phyloP scores from a whole-genome alignment of 495 filamentous ascomycete species.

The Friedmanniomyces endolithicus region DNA sequence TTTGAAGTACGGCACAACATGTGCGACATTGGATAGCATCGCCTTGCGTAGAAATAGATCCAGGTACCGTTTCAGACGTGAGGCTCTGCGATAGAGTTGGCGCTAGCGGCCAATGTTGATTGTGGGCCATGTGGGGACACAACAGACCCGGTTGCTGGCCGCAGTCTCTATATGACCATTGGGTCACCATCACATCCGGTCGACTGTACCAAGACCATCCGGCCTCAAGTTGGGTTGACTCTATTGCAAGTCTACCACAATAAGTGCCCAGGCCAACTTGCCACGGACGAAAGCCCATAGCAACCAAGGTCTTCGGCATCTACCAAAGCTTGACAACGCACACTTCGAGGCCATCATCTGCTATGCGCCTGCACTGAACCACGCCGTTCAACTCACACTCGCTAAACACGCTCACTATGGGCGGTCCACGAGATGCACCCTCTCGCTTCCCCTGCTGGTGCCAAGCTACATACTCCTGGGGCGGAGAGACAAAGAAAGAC shows the following conservation, averaged over 20 bases:
- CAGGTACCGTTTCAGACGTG: not conserved
- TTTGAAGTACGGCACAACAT: not conserved
- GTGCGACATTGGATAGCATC: not conserved
- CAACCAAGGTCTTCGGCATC: not conserved
- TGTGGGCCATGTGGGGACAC: no score
- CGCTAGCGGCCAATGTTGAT: no score
- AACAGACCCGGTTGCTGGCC: no score
- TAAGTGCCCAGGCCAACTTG: not conserved
- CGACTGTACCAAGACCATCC: no score
- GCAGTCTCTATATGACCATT: no score
- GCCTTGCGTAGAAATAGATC: not conserved
- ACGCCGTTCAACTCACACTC: not conserved
- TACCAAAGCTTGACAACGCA: not conserved
- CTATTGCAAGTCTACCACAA: not conserved
- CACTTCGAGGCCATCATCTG: not conserved
- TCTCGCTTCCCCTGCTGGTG: slow-evolving; percentile 91
- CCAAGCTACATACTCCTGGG: slow-evolving; percentile 89
- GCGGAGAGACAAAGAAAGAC: slow-evolving; percentile 90
- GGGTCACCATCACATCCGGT: no score
- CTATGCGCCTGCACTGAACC: not conserved
- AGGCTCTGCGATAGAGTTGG: no score
- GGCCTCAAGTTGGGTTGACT: not conserved
- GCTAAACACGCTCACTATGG: slow-evolving; percentile 7
- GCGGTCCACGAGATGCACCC: slow-evolving; percentile 39
- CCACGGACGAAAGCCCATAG: not conserved